Percentiles rank a stretch among this genome's conserved stretches.
These are phyloP conservation scores for Leishmania tropica DNA, from an alignment of 208 protist species.

Conservation along the genomic window DNA sequence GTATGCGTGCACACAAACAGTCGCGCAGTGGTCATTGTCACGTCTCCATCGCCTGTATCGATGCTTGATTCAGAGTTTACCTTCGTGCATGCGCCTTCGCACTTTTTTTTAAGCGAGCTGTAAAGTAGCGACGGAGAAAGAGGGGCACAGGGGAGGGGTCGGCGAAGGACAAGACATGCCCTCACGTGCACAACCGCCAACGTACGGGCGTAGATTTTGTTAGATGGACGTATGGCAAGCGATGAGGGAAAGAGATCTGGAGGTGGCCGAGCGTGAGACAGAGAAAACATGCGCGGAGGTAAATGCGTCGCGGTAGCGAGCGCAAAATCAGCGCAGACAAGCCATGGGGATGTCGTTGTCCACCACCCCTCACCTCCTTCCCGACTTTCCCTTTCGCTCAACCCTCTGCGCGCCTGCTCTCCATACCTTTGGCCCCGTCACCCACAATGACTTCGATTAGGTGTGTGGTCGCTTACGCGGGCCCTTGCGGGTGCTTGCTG, in stretches of 20 bases:
- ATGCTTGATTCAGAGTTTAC: not conserved
- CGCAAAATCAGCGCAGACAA: not conserved
- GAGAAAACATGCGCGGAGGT: not conserved
- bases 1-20: not conserved
- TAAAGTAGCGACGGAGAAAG: not conserved
- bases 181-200: too few relatives aligned
- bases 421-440: not conserved
- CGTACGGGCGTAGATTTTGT: not conserved
- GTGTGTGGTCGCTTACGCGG: conserved; percentile 3
- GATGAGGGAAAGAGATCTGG: not conserved
- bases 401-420: not conserved
- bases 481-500: not conserved
- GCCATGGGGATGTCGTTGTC: not conserved
- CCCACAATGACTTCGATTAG: not conserved
- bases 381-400: not conserved
- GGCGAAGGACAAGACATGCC: not conserved
- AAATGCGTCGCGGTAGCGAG: not conserved
- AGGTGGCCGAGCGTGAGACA: not conserved
- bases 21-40: not conserved
- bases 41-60: not conserved
- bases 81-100: not conserved
- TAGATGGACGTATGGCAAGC: not conserved
- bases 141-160: not conserved
- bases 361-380: not conserved
- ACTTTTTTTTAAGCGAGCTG: not conserved